phyloP scores from a whole-genome alignment of 2,329 filamentous ascomycete species.

The Pseudogymnoascus sp. region DNA sequence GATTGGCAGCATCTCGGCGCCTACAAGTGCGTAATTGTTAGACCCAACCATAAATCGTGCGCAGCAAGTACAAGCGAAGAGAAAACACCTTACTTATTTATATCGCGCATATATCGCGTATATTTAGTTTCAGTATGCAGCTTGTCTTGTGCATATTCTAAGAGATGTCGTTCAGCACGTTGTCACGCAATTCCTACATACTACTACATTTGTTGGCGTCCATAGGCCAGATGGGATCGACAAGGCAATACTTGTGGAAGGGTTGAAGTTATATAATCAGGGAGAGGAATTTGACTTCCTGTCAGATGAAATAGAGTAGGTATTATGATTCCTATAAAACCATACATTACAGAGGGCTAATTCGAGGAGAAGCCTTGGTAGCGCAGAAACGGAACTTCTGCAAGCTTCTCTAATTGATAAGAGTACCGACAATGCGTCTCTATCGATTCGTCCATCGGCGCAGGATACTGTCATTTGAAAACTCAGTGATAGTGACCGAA shows the following conservation, averaged over 20 bases:
- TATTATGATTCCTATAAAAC: not conserved
- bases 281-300: conserved; percentile 20
- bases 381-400: conserved; percentile 18
- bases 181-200: conserved; percentile 16
- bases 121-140: no score
- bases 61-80: no score
- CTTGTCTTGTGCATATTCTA: conserved; percentile 12
- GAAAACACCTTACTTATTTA: no score
- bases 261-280: conserved; percentile 14
- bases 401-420: conserved; percentile 19
- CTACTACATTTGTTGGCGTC: conserved; percentile 24
- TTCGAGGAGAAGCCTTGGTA: conserved; percentile 13
- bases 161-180: conserved; percentile 23
- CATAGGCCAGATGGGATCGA: conserved; percentile 23
- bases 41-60: no score
- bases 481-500: conserved; percentile 11
- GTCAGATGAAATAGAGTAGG: conserved; percentile 25
- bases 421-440: conserved; percentile 12
- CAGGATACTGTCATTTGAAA: conserved; percentile 18
- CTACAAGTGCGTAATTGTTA: no score
- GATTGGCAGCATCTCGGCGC: not conserved
- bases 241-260: conserved; percentile 21
- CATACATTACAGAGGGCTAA: not conserved
- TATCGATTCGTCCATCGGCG: conserved; percentile 22
- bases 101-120: no score